Percentiles rank a stretch among this genome's conserved stretches.
These are phyloP conservation scores for Ganoderma leucocontextum DNA, from an alignment of 1,284 basidiomycete species.

Conservation along the genomic window DNA sequence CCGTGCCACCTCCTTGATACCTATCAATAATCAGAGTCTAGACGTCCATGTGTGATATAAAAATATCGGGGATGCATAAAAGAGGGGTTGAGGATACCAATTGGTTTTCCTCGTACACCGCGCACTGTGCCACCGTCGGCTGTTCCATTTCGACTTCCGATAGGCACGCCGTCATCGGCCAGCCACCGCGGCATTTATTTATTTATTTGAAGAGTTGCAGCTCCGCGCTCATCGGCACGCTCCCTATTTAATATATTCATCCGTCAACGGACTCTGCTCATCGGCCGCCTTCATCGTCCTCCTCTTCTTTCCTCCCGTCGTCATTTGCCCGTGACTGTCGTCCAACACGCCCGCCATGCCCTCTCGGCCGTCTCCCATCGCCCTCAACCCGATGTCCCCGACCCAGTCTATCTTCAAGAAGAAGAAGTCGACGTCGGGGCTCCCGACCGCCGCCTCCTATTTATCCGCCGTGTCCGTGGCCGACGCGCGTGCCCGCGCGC, in stretches of 20 bases:
- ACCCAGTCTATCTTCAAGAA: constrained; percentile 66
- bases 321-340: constrained; percentile 13
- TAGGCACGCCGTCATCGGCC: neutral
- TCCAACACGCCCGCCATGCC: constrained; percentile 27
- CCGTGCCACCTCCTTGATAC: constrained; percentile 12
- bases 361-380: constrained; percentile 61
- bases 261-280: neutral
- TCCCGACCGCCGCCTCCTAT: constrained; percentile 74
- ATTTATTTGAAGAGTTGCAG: neutral
- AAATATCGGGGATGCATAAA: no score
- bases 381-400: constrained; percentile 53
- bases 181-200: neutral
- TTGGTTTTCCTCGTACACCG: no score
- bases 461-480: constrained; percentile 76
- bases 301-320: neutral
- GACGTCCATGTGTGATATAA: constrained; percentile 1
- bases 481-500: constrained; percentile 63
- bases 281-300: neutral
- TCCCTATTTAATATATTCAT: constrained; percentile 15
- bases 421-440: constrained; percentile 59
- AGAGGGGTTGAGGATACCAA: no score
- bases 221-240: constrained; percentile 6
- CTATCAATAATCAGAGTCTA: constrained; percentile 5
- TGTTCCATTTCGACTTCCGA: constrained; percentile 3
- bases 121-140: no score